A percentile compares a stretch with the other conserved stretches of the same genome.
phyloP scores from a whole-genome alignment of 2,329 filamentous ascomycete species.

The Diaporthe sp. region DNA sequence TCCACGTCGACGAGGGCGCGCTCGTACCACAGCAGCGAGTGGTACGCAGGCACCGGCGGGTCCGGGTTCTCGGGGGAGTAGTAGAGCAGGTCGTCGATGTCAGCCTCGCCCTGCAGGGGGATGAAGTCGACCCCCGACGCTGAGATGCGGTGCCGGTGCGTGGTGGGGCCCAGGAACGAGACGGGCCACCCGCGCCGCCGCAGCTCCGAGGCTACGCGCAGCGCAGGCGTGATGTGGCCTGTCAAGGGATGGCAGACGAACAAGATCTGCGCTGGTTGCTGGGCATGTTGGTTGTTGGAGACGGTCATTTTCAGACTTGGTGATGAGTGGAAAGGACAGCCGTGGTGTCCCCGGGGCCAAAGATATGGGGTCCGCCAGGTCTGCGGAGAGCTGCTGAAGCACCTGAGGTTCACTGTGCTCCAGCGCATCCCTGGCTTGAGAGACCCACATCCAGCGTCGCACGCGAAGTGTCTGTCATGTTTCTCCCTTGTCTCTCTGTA shows the following conservation, averaged over 20 bases:
- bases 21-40: conserved; percentile 45
- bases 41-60: conserved; percentile 46
- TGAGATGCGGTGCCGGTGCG: conserved; percentile 52
- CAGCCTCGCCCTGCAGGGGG: conserved; percentile 49
- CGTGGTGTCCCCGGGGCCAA: neutral
- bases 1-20: conserved; percentile 51
- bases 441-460: neutral
- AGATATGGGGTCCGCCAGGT: neutral
- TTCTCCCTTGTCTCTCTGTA: neutral
- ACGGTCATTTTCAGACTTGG: conserved; percentile 6
- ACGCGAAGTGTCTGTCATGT: neutral
- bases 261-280: conserved; percentile 45
- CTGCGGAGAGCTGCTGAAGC: neutral
- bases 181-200: conserved; percentile 49
- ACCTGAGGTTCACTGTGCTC: neutral
- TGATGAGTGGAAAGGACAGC: neutral
- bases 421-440: neutral
- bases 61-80: conserved; percentile 44
- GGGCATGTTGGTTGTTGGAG: conserved; percentile 5
- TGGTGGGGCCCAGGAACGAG: conserved; percentile 53
- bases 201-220: conserved; percentile 52
- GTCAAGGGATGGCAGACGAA: conserved; percentile 53
- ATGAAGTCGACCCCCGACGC: conserved; percentile 51
- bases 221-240: conserved; percentile 53
- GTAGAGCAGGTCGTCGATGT: conserved; percentile 52